A percentile compares a stretch with the other conserved stretches of the same genome.
phyloP scores from a whole-genome alignment of 2,329 filamentous ascomycete species.

The Neophaeococcomyces aloes region DNA sequence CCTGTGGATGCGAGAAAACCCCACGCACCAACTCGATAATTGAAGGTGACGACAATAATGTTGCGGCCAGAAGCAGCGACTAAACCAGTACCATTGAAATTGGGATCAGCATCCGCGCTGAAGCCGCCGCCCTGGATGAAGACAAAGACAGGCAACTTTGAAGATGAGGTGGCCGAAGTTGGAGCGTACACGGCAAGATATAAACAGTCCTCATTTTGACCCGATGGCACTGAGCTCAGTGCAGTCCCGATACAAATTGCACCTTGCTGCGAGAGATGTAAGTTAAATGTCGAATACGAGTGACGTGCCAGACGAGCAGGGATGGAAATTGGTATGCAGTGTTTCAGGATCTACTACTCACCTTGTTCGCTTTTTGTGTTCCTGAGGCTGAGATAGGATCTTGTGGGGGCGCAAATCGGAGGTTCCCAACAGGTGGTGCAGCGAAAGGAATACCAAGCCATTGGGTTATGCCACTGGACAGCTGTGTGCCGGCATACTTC shows the following conservation, averaged over 20 bases:
- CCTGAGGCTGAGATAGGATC: conserved; percentile 44
- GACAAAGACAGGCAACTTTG: conserved; percentile 54
- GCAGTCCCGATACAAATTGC: conserved; percentile 56
- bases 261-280: conserved; percentile 25
- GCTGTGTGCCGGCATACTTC: conserved; percentile 49
- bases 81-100: conserved; percentile 53
- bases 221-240: conserved; percentile 48
- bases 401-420: conserved; percentile 58
- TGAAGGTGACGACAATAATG: conserved; percentile 61
- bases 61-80: conserved; percentile 47
- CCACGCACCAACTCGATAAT: conserved; percentile 65
- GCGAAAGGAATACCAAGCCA: conserved; percentile 71
- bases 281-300: neutral
- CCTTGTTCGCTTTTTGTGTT: conserved; percentile 46
- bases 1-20: conserved; percentile 56
- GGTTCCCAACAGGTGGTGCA: conserved; percentile 52
- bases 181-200: conserved; percentile 35
- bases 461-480: conserved; percentile 50
- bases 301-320: too few relatives aligned
- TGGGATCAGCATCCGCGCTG: conserved; percentile 47
- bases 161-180: conserved; percentile 24
- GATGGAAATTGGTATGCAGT: too few relatives aligned
- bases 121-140: conserved; percentile 55
- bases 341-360: conserved; percentile 24
- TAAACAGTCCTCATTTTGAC: conserved; percentile 32